Base-by-base conservation (phyloP, 805 yeast species). In the Teunomyces lycoperdinae region DNA sequence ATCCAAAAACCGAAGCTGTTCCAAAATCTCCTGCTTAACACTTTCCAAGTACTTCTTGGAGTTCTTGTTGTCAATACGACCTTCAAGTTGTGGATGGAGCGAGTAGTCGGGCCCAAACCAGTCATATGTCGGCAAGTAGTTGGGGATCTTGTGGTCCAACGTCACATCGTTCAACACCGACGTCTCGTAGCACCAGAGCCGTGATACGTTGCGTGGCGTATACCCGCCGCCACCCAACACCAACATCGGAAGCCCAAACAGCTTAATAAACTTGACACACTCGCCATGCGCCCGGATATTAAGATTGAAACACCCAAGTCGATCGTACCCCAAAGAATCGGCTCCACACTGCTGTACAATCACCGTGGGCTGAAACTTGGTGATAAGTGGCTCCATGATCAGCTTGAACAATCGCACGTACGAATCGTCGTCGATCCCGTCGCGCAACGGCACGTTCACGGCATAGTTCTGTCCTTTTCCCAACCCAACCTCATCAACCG, bases 141-240 rank as follows among this genome's bases (percentile, higher is more conserved):
- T 79, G 0, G 97, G 96, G 46, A 73, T 67, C 48, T 65, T 71
- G 44, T 64, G 66, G 44, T 73, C 76, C 10, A 73, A 54, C 58
- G 65, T 75, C 51, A 62, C 85, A 59, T 87, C 88, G 47, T 84
- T 87, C 57, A 87, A 70, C 24, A 88, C 74, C 33, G 91, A 84
- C 1, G 98, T 92, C 67, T 92, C 99, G 65, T 86, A 90, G 58
- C 96, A 86, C 99, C 99, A 92, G 29, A 95, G 78, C 56, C 98
- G 76, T 34, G 95, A 85, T 10, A 92, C 99, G 62, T 92, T 92
- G 60, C 97, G 78, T 63, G 96, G 96, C 2, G 99, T 94, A 67
- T 92, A 92, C 14, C 99, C 99, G 50, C 99, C 99, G 45, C 99
- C 99, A 17, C 99, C 99, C 9, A 92, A 72, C 5, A 91, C 96